Evolutionary conservation across 495 filamentous ascomycete species (phyloP), one percentile per base, ranked within the genome.

Genomic region (Xylaria telfairii): DNA sequence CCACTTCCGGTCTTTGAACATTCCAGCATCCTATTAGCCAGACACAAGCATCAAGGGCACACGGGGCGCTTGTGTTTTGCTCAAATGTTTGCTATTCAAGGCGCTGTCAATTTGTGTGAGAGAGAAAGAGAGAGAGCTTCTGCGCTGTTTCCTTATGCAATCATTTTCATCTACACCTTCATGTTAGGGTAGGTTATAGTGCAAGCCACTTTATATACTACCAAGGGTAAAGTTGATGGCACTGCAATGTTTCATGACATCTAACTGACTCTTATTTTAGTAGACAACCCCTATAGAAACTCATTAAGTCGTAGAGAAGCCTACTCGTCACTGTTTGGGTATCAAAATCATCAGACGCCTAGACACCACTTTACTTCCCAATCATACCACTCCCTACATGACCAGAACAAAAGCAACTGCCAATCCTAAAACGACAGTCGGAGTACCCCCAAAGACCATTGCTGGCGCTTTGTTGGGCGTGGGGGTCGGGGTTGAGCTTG

Each of bases 311-410:
- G 0, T 28, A 37, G 12, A 44, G 30, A 61, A 62, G 42, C 30
- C 42, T 4, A 19, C 47, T 65, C 39, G 21, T 26, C 39, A 49
- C 9, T 24, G 59, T 19, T 30, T 21, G 59, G 47, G 21, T 69
- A 69, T 69, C 46, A 69, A 32, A 60, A 47, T 62, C 21, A 57
- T 51, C 28, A 37, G n/a, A 39, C 42, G 28, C 56, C 28, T 34
- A 54, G 24, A 54, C 67, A 69, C 12, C 66, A n/a, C 1, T 19
- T 13, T 21, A 32, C 24, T 53, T 28, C 47, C 59, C 32, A 17
- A 41, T 30, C 21, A 65, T 70, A 32, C 8, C 6, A 5, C 37
- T 34, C 44, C 30, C 30, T 65, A 39, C 34, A 70, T 47, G 24
- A 19, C 34, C 61, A 70, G 28, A 49, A 49, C 49, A 19, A 37